A percentile compares a stretch with the other conserved stretches of the same genome.
phyloP scores from a whole-genome alignment of 2,329 filamentous ascomycete species.

The Clonostachys sp. region DNA sequence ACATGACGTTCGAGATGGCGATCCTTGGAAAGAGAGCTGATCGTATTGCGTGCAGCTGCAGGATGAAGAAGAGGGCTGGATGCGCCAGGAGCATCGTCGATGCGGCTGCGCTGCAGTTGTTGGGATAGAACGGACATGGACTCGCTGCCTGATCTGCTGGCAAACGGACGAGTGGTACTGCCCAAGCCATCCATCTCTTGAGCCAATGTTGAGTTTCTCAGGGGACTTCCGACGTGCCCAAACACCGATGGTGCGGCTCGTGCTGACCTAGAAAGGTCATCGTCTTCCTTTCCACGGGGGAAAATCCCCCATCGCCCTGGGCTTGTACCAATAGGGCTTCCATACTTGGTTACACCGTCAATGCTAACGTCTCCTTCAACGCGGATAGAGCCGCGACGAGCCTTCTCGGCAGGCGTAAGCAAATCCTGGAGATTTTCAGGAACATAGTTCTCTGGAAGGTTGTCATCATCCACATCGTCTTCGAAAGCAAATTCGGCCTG shows the following conservation, averaged over 20 bases:
- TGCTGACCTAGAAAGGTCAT: conserved; percentile 34
- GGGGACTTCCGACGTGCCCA: conserved; percentile 61
- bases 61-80: conserved; percentile 48
- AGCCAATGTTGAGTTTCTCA: conserved; percentile 59
- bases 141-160: conserved; percentile 37
- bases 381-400: conserved; percentile 55
- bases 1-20: conserved; percentile 47
- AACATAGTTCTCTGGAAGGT: conserved; percentile 52
- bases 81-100: conserved; percentile 38
- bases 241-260: conserved; percentile 46
- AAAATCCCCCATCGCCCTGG: conserved; percentile 60
- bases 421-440: conserved; percentile 67
- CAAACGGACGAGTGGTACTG: conserved; percentile 16
- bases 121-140: conserved; percentile 56
- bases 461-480: conserved; percentile 62
- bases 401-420: conserved; percentile 63
- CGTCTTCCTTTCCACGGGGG: conserved; percentile 56
- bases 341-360: conserved; percentile 51
- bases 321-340: conserved; percentile 54
- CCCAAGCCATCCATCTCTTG: conserved; percentile 34
- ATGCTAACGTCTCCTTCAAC: conserved; percentile 46
- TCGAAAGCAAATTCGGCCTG: conserved; percentile 65
- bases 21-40: conserved; percentile 34
- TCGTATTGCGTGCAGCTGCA: conserved; percentile 30
- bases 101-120: conserved; percentile 55